These are phyloP conservation scores for Elsinoe ampelina DNA, from an alignment of 2,329 filamentous ascomycete species.

Conservation along the genomic window DNA sequence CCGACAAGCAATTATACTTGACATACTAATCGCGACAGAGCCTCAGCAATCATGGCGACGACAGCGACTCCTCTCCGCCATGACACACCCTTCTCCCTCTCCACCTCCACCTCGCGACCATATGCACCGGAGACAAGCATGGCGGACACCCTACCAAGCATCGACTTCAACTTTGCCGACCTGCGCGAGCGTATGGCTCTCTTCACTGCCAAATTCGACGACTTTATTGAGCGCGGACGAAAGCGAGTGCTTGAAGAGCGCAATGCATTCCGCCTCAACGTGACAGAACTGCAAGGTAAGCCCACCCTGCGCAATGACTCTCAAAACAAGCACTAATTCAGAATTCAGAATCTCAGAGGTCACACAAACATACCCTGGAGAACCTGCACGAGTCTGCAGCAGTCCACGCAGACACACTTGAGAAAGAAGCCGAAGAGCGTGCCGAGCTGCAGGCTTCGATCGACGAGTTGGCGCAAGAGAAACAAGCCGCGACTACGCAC, in stretches of 20 bases:
- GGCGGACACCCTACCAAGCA: conserved; percentile 70
- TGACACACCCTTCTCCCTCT: conserved; percentile 59
- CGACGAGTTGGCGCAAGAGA: conserved; percentile 45
- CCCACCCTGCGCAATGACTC: conserved; percentile 13
- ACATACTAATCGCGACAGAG: neutral
- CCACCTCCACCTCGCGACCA: conserved; percentile 45
- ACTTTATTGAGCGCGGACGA: conserved; percentile 83
- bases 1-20: neutral
- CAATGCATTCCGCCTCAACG: conserved; percentile 84
- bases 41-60: conserved; percentile 21
- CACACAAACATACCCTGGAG: conserved; percentile 80
- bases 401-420: conserved; percentile 63
- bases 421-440: conserved; percentile 67
- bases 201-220: conserved; percentile 84
- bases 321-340: neutral
- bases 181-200: conserved; percentile 89
- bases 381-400: conserved; percentile 64
- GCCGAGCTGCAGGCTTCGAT: conserved; percentile 54
- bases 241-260: conserved; percentile 86
- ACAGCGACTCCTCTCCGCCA: conserved; percentile 34
- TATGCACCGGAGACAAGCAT: conserved; percentile 51
- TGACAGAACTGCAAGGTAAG: conserved; percentile 81
- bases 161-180: conserved; percentile 95
- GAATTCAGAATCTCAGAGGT: conserved; percentile 71
- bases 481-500: conserved; percentile 45